phyloP scores from a whole-genome alignment of 2,329 filamentous ascomycete genomes.

The Lachnellula cervina region DNA sequence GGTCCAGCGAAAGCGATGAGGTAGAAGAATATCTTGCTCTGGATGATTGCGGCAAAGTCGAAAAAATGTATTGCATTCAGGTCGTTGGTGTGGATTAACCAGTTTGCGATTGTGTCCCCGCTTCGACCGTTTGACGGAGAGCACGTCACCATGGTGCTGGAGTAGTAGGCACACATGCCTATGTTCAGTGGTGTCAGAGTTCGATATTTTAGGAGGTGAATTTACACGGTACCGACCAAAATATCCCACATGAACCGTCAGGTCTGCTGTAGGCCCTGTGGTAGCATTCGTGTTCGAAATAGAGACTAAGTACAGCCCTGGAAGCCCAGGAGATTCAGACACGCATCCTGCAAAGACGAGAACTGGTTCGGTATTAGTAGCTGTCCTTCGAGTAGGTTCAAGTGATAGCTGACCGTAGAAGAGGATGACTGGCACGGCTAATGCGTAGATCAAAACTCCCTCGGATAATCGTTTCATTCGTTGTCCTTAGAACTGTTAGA shows the following conservation, averaged over 20 bases:
- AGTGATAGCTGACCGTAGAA: neutral
- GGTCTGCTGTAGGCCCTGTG: neutral
- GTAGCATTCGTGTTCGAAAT: neutral
- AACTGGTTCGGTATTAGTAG: neutral
- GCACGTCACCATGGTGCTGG: neutral
- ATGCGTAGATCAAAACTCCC: neutral
- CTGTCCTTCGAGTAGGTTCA: neutral
- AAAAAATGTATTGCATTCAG: neutral
- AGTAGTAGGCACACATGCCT: neutral
- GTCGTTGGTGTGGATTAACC: neutral
- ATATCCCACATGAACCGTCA: neutral
- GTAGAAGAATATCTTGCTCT: neutral
- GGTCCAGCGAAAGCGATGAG: neutral
- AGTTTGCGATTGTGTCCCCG: neutral
- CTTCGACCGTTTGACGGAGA: neutral
- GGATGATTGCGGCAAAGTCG: neutral
- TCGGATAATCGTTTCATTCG: neutral
- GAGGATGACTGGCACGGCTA: neutral
- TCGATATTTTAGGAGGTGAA: neutral
- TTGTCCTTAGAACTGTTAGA: neutral
- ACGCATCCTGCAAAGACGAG: neutral
- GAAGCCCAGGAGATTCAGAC: neutral
- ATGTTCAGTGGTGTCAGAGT: neutral
- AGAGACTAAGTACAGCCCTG: neutral
- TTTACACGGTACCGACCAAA: neutral